Conservation (phyloP, 345 rosid species). For the Barbarea vulgaris region DNA sequence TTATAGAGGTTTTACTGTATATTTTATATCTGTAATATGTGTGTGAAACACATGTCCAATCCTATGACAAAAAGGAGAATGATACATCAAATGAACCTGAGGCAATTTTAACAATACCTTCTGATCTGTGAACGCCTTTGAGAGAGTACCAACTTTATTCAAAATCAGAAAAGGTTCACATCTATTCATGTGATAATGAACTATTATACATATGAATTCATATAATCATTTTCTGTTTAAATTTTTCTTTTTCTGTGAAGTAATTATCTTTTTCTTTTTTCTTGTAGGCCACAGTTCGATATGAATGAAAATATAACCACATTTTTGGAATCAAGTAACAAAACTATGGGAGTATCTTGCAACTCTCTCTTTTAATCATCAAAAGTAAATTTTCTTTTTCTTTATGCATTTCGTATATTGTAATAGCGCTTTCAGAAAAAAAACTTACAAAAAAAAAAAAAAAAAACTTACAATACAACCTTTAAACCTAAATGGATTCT, state of each 20-base stretch:
- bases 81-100: neutral
- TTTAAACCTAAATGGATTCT: neutral
- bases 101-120: neutral
- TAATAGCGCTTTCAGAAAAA: neutral
- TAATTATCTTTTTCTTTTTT: neutral
- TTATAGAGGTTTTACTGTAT: no score
- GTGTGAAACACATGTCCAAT: neutral
- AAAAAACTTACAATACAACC: no score
- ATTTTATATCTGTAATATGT: neutral
- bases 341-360: constrained; percentile 2
- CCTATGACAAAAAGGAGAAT: neutral
- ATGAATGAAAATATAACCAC: neutral
- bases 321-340: neutral
- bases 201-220: neutral
- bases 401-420: neutral
- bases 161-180: constrained; percentile 24
- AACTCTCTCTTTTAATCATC: constrained; percentile 15
- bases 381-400: neutral
- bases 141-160: neutral
- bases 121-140: neutral
- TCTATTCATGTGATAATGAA: neutral
- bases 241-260: neutral
- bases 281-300: neutral
- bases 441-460: no score
- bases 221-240: neutral